Conservation (phyloP, 192 early-diverging fungal genomes). For the Backusella macrospora region DNA sequence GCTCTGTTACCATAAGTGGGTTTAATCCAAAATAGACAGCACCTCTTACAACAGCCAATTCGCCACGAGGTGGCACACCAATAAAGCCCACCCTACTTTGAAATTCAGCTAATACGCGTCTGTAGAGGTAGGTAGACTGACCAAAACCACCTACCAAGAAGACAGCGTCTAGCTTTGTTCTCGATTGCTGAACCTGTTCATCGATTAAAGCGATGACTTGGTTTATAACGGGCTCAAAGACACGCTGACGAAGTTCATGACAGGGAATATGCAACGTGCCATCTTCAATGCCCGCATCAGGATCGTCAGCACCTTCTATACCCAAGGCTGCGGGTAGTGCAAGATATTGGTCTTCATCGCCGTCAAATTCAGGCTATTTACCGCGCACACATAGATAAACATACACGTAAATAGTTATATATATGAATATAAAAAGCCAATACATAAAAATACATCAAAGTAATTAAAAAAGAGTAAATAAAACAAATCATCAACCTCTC, state of each 20-base stretch:
- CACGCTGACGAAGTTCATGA: slow-evolving; percentile 51
- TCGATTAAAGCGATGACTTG: slow-evolving; percentile 53
- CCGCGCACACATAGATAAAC: too few relatives aligned
- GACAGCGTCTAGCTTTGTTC: slow-evolving; percentile 46
- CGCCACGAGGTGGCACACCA: slow-evolving; percentile 47
- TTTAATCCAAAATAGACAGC: slow-evolving; percentile 59
- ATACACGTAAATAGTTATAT: not conserved
- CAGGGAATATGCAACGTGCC: slow-evolving; percentile 49
- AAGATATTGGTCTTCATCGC: slow-evolving; percentile 55
- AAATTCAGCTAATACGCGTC: slow-evolving; percentile 49
- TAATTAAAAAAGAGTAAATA: not conserved
- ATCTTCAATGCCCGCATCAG: slow-evolving; percentile 53
- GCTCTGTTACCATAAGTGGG: slow-evolving; percentile 51
- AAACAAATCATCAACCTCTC: not conserved
- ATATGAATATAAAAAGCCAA: not conserved
- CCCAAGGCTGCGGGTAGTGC: slow-evolving; percentile 48
- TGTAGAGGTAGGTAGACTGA: slow-evolving; percentile 55
- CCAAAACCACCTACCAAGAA: slow-evolving; percentile 61
- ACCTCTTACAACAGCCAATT: slow-evolving; percentile 55
- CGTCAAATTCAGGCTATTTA: slow-evolving; percentile 53
- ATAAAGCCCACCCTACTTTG: slow-evolving; percentile 47
- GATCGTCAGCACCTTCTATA: slow-evolving; percentile 50
- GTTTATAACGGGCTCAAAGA: slow-evolving; percentile 56
- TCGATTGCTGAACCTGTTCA: slow-evolving; percentile 48
- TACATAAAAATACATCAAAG: too few relatives aligned